A percentile compares a stretch with the other conserved stretches of the same genome.
These are phyloP conservation scores for Phytophthora pisi DNA, from an alignment of 352 stramenopile species.

Conservation along the genomic window DNA sequence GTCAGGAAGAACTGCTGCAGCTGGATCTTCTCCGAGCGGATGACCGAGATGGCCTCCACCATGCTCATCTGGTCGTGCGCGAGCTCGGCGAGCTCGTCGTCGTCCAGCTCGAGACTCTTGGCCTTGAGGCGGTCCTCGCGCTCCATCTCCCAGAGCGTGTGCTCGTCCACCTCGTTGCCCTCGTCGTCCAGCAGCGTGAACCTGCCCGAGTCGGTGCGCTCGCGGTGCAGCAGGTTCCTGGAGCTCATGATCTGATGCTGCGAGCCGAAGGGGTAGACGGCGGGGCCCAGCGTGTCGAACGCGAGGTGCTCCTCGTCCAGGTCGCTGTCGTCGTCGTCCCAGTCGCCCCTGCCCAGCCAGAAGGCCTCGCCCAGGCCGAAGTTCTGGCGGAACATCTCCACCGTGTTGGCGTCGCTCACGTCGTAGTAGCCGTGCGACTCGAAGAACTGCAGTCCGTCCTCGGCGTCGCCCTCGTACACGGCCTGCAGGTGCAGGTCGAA, in stretches of 20 bases:
- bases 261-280: slow-evolving; percentile 49
- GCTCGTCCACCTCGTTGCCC: slow-evolving; percentile 67
- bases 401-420: slow-evolving; percentile 79
- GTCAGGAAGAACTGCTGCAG: slow-evolving; percentile 65
- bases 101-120: slow-evolving; percentile 64
- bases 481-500: slow-evolving; percentile 74
- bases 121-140: slow-evolving; percentile 55
- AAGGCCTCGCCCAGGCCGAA: slow-evolving; percentile 70
- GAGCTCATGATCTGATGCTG: slow-evolving; percentile 40
- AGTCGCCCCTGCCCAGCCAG: slow-evolving; percentile 43
- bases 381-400: slow-evolving; percentile 81
- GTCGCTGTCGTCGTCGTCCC: slow-evolving; percentile 23
- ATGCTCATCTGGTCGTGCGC: slow-evolving; percentile 56
- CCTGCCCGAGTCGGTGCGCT: slow-evolving; percentile 42
- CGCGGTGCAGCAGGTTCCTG: slow-evolving; percentile 33
- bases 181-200: slow-evolving; percentile 73
- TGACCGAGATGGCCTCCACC: slow-evolving; percentile 61
- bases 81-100: slow-evolving; percentile 69
- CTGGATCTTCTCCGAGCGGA: slow-evolving; percentile 65
- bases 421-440: slow-evolving; percentile 86
- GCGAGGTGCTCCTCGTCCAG: slow-evolving; percentile 12
- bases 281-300: slow-evolving; percentile 27
- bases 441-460: slow-evolving; percentile 79
- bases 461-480: slow-evolving; percentile 59
- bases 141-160: slow-evolving; percentile 55